phyloP scores from a whole-genome alignment of 2,329 filamentous ascomycete species.

The Stagonosporopsis tanaceti region DNA sequence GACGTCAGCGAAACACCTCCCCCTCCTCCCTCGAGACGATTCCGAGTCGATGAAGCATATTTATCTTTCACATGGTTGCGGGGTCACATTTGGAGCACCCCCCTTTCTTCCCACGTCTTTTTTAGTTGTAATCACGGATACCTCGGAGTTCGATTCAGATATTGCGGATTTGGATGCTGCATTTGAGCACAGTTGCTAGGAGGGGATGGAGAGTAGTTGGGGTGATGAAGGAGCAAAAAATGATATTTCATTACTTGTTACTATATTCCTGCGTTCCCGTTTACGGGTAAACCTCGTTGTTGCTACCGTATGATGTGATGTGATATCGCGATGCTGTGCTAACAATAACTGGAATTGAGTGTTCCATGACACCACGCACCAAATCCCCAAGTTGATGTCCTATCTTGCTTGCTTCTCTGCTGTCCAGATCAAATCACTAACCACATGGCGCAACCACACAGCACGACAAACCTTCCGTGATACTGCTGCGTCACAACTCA shows the following conservation, averaged over 20 bases:
- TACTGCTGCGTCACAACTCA: too few relatives aligned
- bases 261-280: background rate
- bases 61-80: conserved; percentile 21
- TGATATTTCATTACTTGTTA: background rate
- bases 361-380: too few relatives aligned
- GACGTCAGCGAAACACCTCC: conserved; percentile 22
- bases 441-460: too few relatives aligned
- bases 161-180: conserved; percentile 7
- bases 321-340: background rate
- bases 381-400: too few relatives aligned
- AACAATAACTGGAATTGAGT: too few relatives aligned
- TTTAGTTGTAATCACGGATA: conserved; percentile 14
- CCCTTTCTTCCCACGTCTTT: background rate
- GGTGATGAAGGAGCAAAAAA: background rate
- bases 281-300: background rate
- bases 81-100: conserved; percentile 21
- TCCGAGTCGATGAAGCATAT: conserved; percentile 4
- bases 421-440: too few relatives aligned
- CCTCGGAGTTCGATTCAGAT: conserved; percentile 8
- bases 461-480: too few relatives aligned
- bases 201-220: background rate
- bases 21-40: background rate
- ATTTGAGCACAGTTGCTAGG: background rate
- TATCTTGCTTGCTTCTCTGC: too few relatives aligned
- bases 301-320: background rate